phyloP scores from a whole-genome alignment of 2,329 filamentous ascomycete genomes.

The Aspergillus hiratsukae region DNA sequence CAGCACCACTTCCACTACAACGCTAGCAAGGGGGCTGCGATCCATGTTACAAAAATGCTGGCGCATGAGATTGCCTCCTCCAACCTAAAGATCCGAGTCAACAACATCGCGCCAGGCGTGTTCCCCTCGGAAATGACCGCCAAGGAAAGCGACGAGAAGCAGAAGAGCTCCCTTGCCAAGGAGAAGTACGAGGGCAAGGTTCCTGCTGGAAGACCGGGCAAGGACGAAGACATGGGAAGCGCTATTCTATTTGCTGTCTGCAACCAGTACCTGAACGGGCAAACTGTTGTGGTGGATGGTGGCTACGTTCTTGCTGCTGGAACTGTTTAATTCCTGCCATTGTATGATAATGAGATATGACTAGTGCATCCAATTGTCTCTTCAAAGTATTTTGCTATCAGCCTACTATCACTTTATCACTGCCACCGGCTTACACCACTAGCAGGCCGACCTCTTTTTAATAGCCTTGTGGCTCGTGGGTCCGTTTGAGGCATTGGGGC shows the following conservation, averaged over 20 bases:
- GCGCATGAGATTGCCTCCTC: conserved; percentile 61
- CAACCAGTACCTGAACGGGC: conserved; percentile 51
- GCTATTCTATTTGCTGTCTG: conserved; percentile 51
- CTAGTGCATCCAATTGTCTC: background rate
- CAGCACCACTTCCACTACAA: conserved; percentile 77
- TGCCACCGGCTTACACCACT: no score
- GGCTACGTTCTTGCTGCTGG: conserved; percentile 44
- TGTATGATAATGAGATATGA: background rate
- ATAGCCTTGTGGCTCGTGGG: no score
- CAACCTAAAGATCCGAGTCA: conserved; percentile 56
- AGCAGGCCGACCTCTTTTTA: no score
- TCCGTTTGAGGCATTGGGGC: no score
- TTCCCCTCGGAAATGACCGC: conserved; percentile 67
- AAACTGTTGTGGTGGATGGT: conserved; percentile 51
- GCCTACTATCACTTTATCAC: no score
- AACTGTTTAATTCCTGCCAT: conserved; percentile 11
- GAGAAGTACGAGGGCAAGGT: conserved; percentile 61
- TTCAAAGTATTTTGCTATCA: no score
- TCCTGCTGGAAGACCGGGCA: conserved; percentile 56
- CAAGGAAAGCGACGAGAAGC: conserved; percentile 52
- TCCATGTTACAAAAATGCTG: conserved; percentile 68
- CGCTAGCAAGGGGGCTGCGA: conserved; percentile 71
- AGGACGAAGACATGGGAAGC: conserved; percentile 66
- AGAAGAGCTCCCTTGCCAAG: conserved; percentile 57
- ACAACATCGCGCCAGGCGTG: conserved; percentile 64